Conservation (phyloP, 495 filamentous ascomycete species). For the Penicillium subrubescens region DNA sequence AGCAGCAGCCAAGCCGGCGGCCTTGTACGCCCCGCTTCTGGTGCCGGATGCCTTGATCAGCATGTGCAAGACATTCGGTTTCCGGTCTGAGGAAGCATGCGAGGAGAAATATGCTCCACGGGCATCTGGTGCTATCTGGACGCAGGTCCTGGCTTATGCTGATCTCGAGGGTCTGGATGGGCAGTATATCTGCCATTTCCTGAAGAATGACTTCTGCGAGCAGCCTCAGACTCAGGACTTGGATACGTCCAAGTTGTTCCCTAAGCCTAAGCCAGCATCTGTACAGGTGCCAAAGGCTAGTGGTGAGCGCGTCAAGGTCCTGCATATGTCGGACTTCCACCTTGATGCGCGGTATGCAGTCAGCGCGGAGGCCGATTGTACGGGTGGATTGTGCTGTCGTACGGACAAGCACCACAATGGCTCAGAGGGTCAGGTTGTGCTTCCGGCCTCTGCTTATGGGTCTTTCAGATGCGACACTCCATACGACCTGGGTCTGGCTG, state of each 20-base stretch:
- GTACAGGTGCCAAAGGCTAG: constrained; percentile 43
- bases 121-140: constrained; percentile 57
- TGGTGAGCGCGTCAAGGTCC: constrained; percentile 58
- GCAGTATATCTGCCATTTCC: constrained; percentile 57
- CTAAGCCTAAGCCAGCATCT: constrained; percentile 57
- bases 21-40: constrained; percentile 47
- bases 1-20: constrained; percentile 50
- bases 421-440: constrained; percentile 30
- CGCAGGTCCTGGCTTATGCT: constrained; percentile 56
- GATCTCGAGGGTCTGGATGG: constrained; percentile 59
- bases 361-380: constrained; percentile 59
- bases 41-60: constrained; percentile 54
- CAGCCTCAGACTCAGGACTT: constrained; percentile 45
- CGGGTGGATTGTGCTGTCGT: constrained; percentile 55
- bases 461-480: constrained; percentile 59
- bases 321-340: constrained; percentile 63
- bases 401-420: constrained; percentile 42
- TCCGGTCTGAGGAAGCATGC: constrained; percentile 47
- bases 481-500: constrained; percentile 59
- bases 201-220: constrained; percentile 50
- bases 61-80: constrained; percentile 49
- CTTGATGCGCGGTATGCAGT: constrained; percentile 59
- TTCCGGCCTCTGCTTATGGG: constrained; percentile 57
- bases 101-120: constrained; percentile 45
- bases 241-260: constrained; percentile 49